Evolutionary conservation across 495 filamentous ascomycete genomes (phyloP), one percentile per base, ranked within the genome.

Genomic region (Xylaria curta): DNA sequence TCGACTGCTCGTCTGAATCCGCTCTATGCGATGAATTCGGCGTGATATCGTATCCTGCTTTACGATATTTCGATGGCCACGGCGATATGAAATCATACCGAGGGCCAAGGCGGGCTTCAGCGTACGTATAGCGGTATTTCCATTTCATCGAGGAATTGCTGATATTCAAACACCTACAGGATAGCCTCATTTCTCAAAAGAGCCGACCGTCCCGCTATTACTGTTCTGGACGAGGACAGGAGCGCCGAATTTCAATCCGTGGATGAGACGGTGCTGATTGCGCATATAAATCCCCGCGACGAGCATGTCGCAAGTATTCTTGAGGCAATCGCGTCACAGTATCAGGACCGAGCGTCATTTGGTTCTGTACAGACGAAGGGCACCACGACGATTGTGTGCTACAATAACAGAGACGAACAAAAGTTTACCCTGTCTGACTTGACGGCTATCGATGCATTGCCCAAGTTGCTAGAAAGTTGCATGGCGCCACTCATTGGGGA

Each of bases 1-100:
- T 87, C 59, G 81, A 87, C 72, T 87, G 85, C 72, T 73, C 78
- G n/a, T 65, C 77, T 17, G 74, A 78, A 24, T 15, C 70, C n/a
- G 76, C 76, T 13, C 65, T 85, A 31, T 87, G 85, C 68, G 51
- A 73, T 54, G 76, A 82, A 63, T 76, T 79, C 63, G 74, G 74
- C 19, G 73, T 88, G 28, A 76, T 79, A 4, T 85, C 84, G 15
- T 87, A 84, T 72, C 86, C 86, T 8, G 77, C 86, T 12, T 78
- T 88, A 33, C 81, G 84, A 12, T 78, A 85, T n/a, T 85, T 84
- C 68, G 73, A 77, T 44, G 75, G 76, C 49, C 69, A 79, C 19
- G 76, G 80, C 0, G 70, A 72, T 13, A 74, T 72, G 36, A 75
- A 68, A 17, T 66, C 81, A 53, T 86, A 86, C 67, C 80, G 82